These are phyloP conservation scores for Leptographium wingfieldii DNA, from an alignment of 2,329 filamentous ascomycete species.

Conservation along the genomic window DNA sequence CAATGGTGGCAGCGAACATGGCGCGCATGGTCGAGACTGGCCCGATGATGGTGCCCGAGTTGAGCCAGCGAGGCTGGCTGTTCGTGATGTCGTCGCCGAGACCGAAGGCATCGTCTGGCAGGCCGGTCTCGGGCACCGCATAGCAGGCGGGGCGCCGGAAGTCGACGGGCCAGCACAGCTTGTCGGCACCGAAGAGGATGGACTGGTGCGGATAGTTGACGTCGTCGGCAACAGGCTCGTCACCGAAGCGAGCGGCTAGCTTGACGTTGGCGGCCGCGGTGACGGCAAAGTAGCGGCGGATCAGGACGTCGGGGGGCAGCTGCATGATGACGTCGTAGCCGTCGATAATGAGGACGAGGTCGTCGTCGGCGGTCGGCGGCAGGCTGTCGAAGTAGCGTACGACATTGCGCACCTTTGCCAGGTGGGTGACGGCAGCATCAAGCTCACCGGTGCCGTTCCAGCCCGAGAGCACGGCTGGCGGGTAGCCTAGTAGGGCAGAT, in stretches of 20 bases:
- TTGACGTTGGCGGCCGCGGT: neutral
- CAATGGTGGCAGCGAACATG: constrained; percentile 1
- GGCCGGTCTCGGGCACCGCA: neutral
- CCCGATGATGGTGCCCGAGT: constrained; percentile 4
- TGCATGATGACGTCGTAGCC: constrained; percentile 5
- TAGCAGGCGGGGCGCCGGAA: constrained; percentile 1
- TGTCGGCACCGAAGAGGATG: constrained; percentile 3
- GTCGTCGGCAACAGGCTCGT: neutral
- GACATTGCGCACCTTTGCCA: constrained; percentile 3
- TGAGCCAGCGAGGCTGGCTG: constrained; percentile 3
- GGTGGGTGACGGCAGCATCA: constrained; percentile 2
- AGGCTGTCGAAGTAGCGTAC: constrained; percentile 2
- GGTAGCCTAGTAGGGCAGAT: neutral
- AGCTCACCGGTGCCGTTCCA: constrained; percentile 4
- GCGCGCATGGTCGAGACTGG: neutral
- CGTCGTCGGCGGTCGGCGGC: neutral
- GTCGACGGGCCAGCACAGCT: constrained; percentile 5
- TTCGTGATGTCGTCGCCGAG: neutral
- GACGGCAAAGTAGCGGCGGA: constrained; percentile 3
- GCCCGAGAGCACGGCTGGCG: neutral
- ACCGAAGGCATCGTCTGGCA: neutral
- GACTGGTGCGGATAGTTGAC: neutral
- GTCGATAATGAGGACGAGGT: constrained; percentile 6
- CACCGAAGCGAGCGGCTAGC: neutral
- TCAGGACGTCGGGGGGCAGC: constrained; percentile 1